Evolutionary conservation across 2,329 filamentous ascomycete genomes (phyloP).

Genomic region (Capronia epimyces): DNA sequence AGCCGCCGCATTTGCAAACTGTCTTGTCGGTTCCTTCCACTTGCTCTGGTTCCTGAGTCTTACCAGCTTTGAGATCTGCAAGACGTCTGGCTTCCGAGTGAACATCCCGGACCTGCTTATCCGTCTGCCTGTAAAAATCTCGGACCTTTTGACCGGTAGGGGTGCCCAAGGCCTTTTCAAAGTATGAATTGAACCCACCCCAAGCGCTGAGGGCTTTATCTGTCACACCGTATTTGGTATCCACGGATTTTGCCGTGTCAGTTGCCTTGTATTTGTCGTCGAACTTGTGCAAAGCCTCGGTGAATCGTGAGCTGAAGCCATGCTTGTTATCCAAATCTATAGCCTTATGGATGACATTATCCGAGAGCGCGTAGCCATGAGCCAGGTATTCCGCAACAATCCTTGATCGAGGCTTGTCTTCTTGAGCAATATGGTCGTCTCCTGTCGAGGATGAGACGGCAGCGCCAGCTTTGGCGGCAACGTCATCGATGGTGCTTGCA

Average conservation of each 20-base stretch:
- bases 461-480: constrained; percentile 55
- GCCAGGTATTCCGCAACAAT: constrained; percentile 96
- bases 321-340: constrained; percentile 87
- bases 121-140: constrained; percentile 76
- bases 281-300: constrained; percentile 66
- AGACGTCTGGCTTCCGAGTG: constrained; percentile 84
- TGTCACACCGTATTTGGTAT: constrained; percentile 76
- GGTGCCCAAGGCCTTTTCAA: constrained; percentile 83
- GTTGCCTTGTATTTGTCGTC: constrained; percentile 82
- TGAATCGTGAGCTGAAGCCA: constrained; percentile 76
- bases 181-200: constrained; percentile 75
- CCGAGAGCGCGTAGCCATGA: constrained; percentile 81
- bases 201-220: constrained; percentile 63
- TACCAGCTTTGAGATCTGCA: constrained; percentile 71
- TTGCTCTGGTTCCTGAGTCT: constrained; percentile 37
- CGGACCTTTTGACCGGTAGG: constrained; percentile 84
- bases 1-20: constrained; percentile 39
- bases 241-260: constrained; percentile 76
- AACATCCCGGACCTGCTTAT: constrained; percentile 89
- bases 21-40: constrained; percentile 39
- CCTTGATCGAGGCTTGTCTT: constrained; percentile 91
- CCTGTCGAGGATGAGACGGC: constrained; percentile 49
- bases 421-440: constrained; percentile 67
- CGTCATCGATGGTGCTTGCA: constrained; percentile 60
- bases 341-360: constrained; percentile 70